Evolutionary conservation across 768 basidiomycete genomes (phyloP).

Genomic region (Multifurca ochricompacta): DNA sequence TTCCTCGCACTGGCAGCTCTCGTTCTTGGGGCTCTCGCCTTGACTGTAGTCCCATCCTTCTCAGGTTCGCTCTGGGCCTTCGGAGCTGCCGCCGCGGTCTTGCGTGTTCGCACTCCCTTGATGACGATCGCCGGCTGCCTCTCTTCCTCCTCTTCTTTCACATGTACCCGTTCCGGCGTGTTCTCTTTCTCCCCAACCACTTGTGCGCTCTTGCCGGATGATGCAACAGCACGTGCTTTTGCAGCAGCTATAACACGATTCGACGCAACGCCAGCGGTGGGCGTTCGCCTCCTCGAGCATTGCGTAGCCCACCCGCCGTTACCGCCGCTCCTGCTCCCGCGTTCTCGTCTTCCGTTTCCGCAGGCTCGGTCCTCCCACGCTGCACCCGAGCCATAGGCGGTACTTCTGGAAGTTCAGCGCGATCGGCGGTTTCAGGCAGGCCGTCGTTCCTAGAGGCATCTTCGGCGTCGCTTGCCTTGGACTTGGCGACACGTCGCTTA

Average conservation of each 20-base stretch:
- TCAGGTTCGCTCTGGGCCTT: constrained; percentile 20
- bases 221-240: constrained; percentile 7
- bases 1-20: constrained; percentile 14
- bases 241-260: constrained; percentile 5
- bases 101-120: constrained; percentile 9
- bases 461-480: constrained; percentile 20
- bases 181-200: constrained; percentile 28
- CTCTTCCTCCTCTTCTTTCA: constrained; percentile 18
- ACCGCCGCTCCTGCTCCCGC: neutral
- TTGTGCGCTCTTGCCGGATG: neutral
- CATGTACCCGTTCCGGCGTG: constrained; percentile 25
- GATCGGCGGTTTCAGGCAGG: constrained; percentile 1
- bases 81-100: constrained; percentile 3
- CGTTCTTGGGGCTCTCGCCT: constrained; percentile 21
- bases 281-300: constrained; percentile 21
- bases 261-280: constrained; percentile 11
- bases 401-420: constrained; percentile 13
- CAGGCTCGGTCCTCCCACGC: constrained; percentile 10
- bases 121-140: neutral
- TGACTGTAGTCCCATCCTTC: constrained; percentile 12
- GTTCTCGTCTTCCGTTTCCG: constrained; percentile 6
- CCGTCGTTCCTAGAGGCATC: constrained; percentile 14
- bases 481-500: constrained; percentile 21
- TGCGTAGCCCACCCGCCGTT: constrained; percentile 1
- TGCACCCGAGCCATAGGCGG: neutral